Base-by-base conservation (phyloP, 1,139 yeast genomes). In the Geotrichum fermentans region DNA sequence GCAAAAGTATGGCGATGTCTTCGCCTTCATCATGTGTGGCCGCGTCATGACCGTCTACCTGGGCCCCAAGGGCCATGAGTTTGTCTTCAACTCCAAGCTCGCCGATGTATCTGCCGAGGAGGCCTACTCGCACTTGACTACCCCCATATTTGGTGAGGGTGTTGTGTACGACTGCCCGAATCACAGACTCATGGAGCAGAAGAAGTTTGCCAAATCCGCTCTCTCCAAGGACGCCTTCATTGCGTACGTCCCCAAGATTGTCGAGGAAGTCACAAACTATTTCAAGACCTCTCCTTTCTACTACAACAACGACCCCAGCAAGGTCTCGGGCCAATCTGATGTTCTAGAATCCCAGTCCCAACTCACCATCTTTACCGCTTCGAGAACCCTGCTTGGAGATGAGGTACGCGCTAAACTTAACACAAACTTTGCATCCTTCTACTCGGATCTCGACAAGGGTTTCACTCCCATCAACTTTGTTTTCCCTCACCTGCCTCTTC, bases 41-140 rank as follows among this genome's bases (percentile, higher is more conserved):
- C 84, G 80, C 63, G 84, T 82, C 44, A 89, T 92, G 96, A 90
- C 97, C 8, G 98, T 92, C 50, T 89, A 88, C 66, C 73, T 92
- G 61, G 98, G 98, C 44, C 97, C 97, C 58, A 86, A 87, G 70
- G 98, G 98, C 56, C 97, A 94, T 68, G 98, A 92, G 68, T 90
- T 92, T 66, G 88, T 92, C 43, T 80, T 92, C 61, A 94, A 94
- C 69, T 89, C 96, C 43, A 90, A 86, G 69, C 75, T 86, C 50
- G 79, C 82, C 29, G 96, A 89, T 60, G 97, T 90, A 26, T 82
- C 90, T 53, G 98, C 98, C 48, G 97, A 92, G 68, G 97, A 84
- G 45, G 97, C 97, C 33, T 92, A 92, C 72, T 77, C 83, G 55
- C 97, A 90, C 66, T 77, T 92, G 69, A 92, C 98, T 29, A 92